phyloP scores from a whole-genome alignment of 257 asterid species.

The Capsicum pubescens region DNA sequence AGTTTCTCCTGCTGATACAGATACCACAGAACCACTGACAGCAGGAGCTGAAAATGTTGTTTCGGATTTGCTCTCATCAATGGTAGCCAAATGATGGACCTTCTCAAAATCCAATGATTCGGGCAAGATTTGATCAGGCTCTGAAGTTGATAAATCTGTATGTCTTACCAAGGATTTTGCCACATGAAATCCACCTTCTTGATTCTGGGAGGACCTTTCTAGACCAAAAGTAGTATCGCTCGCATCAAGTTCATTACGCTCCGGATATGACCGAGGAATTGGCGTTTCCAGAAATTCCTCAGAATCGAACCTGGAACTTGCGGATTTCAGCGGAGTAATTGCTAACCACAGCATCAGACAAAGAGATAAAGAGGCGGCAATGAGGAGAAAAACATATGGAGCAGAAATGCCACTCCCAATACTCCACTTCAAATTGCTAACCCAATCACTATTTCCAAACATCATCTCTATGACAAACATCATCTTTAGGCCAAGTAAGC shows the following conservation, averaged over 20 bases:
- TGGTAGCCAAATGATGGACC: constrained; percentile 44
- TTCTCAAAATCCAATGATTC: constrained; percentile 60
- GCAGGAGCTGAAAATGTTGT: constrained; percentile 43
- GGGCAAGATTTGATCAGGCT: constrained; percentile 57
- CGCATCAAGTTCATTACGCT: constrained; percentile 45
- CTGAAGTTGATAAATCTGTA: constrained; percentile 43
- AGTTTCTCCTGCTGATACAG: constrained; percentile 39
- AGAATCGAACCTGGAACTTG: constrained; percentile 55
- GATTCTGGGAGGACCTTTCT: constrained; percentile 46
- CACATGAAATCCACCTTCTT: constrained; percentile 43
- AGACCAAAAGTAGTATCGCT: constrained; percentile 44
- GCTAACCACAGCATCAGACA: constrained; percentile 85
- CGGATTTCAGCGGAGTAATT: constrained; percentile 85
- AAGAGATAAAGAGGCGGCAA: constrained; percentile 62
- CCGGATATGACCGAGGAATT: constrained; percentile 40
- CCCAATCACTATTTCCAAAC: constrained; percentile 96
- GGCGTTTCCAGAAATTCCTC: constrained; percentile 43
- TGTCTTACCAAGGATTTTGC: constrained; percentile 47
- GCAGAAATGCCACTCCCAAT: constrained; percentile 62
- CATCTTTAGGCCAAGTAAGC: constrained; percentile 72
- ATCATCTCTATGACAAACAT: constrained; percentile 80
- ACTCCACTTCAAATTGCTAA: constrained; percentile 75
- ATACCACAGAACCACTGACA: constrained; percentile 39
- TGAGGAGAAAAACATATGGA: constrained; percentile 68
- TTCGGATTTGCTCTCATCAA: constrained; percentile 62